phyloP scores from a whole-genome alignment of 306 rosid genomes.

The Trichosanthes truncata region DNA sequence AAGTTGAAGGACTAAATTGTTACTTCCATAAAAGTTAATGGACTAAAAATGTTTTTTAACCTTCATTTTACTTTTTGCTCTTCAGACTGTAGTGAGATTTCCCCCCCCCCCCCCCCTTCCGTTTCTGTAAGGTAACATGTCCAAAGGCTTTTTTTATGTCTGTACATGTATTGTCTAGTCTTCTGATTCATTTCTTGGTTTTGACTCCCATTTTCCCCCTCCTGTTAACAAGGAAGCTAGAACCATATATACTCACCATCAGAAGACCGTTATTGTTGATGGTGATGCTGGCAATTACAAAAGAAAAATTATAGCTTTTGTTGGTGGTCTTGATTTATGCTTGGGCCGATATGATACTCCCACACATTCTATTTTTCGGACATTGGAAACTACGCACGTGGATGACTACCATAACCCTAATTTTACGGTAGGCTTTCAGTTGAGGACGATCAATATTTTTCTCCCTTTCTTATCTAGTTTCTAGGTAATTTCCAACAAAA shows the following conservation, averaged over 20 bases:
- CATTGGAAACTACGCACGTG: slow-evolving; percentile 50
- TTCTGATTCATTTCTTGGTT: neutral
- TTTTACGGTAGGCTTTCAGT: slow-evolving; percentile 32
- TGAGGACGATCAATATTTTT: neutral
- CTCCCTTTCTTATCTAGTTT: neutral
- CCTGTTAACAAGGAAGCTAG: slow-evolving; percentile 50
- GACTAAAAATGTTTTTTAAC: too few relatives aligned
- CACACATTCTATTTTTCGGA: slow-evolving; percentile 44
- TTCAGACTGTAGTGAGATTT: neutral
- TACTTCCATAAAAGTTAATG: too few relatives aligned
- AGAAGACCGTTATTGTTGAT: slow-evolving; percentile 87
- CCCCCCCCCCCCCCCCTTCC: neutral
- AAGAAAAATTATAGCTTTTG: slow-evolving; percentile 69
- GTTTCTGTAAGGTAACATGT: neutral
- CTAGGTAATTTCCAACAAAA: neutral
- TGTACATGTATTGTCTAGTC: neutral
- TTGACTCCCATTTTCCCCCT: neutral
- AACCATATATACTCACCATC: slow-evolving; percentile 80
- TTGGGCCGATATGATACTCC: slow-evolving; percentile 74
- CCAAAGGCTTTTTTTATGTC: neutral
- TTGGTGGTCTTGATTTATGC: slow-evolving; percentile 90
- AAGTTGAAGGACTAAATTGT: too few relatives aligned
- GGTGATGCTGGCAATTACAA: slow-evolving; percentile 57
- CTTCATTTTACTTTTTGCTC: too few relatives aligned
- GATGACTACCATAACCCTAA: slow-evolving; percentile 71